Conservation (phyloP, 352 stramenopile genomes). For the Pythium rishiriense region DNA sequence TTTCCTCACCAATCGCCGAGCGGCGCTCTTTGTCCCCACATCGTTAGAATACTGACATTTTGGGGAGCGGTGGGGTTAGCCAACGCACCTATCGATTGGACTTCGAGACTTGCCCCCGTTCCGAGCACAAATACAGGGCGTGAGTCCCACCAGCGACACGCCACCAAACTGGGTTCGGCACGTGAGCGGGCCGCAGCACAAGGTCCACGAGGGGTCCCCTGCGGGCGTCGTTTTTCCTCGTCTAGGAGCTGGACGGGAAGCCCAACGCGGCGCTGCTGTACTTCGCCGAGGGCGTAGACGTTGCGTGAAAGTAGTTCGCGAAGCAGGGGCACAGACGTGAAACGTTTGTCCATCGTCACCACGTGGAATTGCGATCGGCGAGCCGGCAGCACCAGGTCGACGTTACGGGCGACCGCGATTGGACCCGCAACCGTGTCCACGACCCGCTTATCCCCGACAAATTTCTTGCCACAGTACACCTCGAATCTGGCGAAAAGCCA, state of each 20-base stretch:
- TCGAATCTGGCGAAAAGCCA: not conserved
- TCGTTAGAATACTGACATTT: not conserved
- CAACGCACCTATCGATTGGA: not conserved
- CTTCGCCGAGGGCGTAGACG: not conserved
- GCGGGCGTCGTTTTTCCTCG: not conserved
- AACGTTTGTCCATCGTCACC: not conserved
- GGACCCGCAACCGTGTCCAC: not conserved
- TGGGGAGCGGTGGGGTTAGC: no score
- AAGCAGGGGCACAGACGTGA: not conserved
- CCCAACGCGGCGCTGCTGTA: not conserved
- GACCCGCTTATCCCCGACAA: not conserved
- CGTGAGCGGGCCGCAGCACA: not conserved
- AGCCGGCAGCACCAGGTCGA: not conserved
- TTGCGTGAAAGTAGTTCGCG: not conserved
- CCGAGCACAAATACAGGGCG: not conserved
- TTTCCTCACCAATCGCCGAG: not conserved
- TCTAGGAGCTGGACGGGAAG: not conserved
- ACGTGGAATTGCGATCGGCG: not conserved
- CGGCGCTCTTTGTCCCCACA: not conserved
- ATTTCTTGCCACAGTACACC: not conserved
- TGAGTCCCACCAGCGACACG: not conserved
- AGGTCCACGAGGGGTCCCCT: not conserved
- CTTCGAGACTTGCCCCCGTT: not conserved
- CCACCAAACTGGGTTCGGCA: not conserved
- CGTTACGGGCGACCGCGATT: not conserved